These are phyloP conservation scores for Blastomyces gilchristii DNA, from an alignment of 2,329 filamentous ascomycete species.

Conservation along the genomic window DNA sequence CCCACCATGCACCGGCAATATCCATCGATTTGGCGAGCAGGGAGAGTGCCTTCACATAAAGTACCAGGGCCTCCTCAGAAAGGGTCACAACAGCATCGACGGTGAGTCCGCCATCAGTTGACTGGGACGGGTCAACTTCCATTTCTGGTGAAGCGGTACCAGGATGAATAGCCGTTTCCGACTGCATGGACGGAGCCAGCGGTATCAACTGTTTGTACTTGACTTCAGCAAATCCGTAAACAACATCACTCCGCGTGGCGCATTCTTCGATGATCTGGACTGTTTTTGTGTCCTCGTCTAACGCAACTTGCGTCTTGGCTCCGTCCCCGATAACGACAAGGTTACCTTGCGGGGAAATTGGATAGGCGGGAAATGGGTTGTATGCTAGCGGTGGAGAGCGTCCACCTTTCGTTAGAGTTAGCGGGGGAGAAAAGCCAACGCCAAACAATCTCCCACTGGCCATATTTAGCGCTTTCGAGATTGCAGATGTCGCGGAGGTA, in stretches of 20 bases:
- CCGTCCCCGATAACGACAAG: conserved; percentile 55
- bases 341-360: conserved; percentile 59
- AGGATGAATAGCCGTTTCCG: conserved; percentile 24
- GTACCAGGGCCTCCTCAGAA: conserved; percentile 85
- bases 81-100: conserved; percentile 74
- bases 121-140: conserved; percentile 34
- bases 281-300: conserved; percentile 70
- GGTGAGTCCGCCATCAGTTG: conserved; percentile 68
- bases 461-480: conserved; percentile 90
- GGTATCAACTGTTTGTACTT: conserved; percentile 98
- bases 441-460: conserved; percentile 57
- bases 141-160: conserved; percentile 23
- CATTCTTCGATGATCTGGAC: conserved; percentile 81
- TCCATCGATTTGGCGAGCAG: conserved; percentile 92
- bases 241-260: conserved; percentile 86
- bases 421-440: conserved; percentile 41
- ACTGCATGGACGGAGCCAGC: conserved; percentile 57
- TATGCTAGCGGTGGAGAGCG: conserved; percentile 38
- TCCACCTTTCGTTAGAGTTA: conserved; percentile 36
- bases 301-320: conserved; percentile 47
- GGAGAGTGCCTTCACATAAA: conserved; percentile 90
- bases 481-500: conserved; percentile 76
- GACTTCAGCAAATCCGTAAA: conserved; percentile 95
- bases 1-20: conserved; percentile 88
- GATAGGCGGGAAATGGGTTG: conserved; percentile 75